Evolutionary conservation across 2,329 filamentous ascomycete genomes (phyloP).

Genomic region (Gaeumannomyces tritici): DNA sequence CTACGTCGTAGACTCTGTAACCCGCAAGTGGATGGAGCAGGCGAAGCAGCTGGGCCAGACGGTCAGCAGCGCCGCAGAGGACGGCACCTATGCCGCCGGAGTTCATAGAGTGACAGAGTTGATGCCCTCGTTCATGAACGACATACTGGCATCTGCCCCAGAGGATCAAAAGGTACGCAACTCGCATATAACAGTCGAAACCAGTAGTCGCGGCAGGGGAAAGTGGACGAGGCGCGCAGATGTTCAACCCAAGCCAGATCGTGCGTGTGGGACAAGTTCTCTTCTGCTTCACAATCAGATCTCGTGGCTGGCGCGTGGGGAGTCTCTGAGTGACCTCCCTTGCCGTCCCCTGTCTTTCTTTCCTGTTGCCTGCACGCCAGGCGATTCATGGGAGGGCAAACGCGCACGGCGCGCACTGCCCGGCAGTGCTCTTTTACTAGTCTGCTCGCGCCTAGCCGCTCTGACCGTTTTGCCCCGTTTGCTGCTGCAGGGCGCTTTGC

Average conservation of each 20-base stretch:
- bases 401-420: neutral
- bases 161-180: conserved; percentile 93
- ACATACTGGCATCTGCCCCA: conserved; percentile 80
- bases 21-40: conserved; percentile 95
- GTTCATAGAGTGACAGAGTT: conserved; percentile 95
- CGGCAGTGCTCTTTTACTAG: neutral
- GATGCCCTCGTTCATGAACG: conserved; percentile 88
- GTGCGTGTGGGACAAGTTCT: neutral
- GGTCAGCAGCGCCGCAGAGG: conserved; percentile 69
- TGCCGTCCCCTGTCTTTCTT: neutral
- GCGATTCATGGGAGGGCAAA: neutral
- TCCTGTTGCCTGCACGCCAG: neutral
- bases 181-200: conserved; percentile 3
- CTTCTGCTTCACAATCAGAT: neutral
- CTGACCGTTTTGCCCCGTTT: conserved; percentile 4
- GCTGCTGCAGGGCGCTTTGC: neutral
- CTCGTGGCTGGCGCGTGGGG: neutral
- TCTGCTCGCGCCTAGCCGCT: neutral
- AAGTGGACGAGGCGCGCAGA: neutral
- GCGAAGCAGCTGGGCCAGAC: conserved; percentile 79
- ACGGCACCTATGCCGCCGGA: conserved; percentile 90
- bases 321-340: neutral
- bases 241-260: neutral
- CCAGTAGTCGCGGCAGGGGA: neutral
- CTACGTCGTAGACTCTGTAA: conserved; percentile 99